These are phyloP conservation scores for Phaeomoniella chlamydospora DNA, from an alignment of 2,329 filamentous ascomycete species.

Conservation along the genomic window DNA sequence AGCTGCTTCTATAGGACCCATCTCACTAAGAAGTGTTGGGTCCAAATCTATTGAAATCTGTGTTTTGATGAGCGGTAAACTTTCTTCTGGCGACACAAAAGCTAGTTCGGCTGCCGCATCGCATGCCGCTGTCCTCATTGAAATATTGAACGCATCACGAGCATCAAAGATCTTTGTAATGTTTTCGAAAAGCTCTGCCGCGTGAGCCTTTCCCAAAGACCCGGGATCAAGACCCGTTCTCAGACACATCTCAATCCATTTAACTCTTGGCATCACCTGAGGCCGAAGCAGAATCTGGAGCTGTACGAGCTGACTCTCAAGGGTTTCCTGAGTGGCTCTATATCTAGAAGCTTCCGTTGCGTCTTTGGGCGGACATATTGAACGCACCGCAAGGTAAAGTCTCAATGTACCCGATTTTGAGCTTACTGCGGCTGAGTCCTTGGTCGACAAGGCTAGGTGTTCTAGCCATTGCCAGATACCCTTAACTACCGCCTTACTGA, in stretches of 20 bases:
- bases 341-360: constrained; percentile 12
- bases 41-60: constrained; percentile 64
- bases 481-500: constrained; percentile 50
- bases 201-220: constrained; percentile 50
- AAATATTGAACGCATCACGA: not conserved
- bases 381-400: constrained; percentile 42
- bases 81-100: constrained; percentile 76
- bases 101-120: constrained; percentile 79
- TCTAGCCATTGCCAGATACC: constrained; percentile 73
- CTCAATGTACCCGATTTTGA: constrained; percentile 51
- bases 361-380: constrained; percentile 21
- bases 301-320: constrained; percentile 59
- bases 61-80: constrained; percentile 61
- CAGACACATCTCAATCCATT: constrained; percentile 83
- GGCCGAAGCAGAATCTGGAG: constrained; percentile 65
- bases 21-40: constrained; percentile 49
- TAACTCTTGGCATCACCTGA: constrained; percentile 60
- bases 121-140: constrained; percentile 46
- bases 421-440: constrained; percentile 56
- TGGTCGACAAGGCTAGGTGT: constrained; percentile 53
- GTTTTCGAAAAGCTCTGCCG: constrained; percentile 52
- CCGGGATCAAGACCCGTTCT: constrained; percentile 73
- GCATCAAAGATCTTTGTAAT: constrained; percentile 40
- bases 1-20: constrained; percentile 78
- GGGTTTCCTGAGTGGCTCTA: constrained; percentile 28